Percentiles rank a stretch among this genome's conserved stretches.
phyloP scores from a whole-genome alignment of 768 basidiomycete genomes.

The Udeniomyces megalosporus region DNA sequence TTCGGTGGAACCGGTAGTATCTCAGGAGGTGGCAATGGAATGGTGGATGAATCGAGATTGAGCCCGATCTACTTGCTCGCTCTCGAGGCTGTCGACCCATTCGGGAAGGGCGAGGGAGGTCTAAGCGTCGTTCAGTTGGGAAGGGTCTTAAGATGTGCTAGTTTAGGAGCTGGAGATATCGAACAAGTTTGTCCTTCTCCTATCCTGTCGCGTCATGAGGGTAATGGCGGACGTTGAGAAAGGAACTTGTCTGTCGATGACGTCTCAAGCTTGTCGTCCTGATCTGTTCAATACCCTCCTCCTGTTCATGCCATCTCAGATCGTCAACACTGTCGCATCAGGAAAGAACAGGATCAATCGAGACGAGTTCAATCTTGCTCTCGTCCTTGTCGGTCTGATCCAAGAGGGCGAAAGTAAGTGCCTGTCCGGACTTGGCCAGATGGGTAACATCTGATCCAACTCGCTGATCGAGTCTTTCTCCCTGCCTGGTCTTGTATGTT shows the following conservation, averaged over 20 bases:
- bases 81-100: slow-evolving; percentile 10
- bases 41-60: slow-evolving; percentile 1
- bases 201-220: too few relatives aligned
- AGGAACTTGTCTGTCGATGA: too few relatives aligned
- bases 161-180: not conserved
- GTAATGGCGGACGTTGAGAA: too few relatives aligned
- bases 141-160: not conserved
- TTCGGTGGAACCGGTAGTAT: not conserved
- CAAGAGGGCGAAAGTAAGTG: slow-evolving; percentile 57
- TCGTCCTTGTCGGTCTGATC: slow-evolving; percentile 72
- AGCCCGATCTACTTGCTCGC: not conserved
- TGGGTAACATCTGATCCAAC: too few relatives aligned
- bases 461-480: too few relatives aligned
- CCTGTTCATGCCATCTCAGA: slow-evolving; percentile 35
- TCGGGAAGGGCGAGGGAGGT: slow-evolving; percentile 2
- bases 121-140: not conserved
- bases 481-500: not conserved
- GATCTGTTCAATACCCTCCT: not conserved
- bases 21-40: not conserved
- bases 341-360: slow-evolving; percentile 56
- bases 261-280: not conserved
- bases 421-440: too few relatives aligned
- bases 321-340: slow-evolving; percentile 75
- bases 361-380: slow-evolving; percentile 78
- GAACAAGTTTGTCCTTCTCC: not conserved